phyloP scores from a whole-genome alignment of 2,329 filamentous ascomycete species.

The Eutypella sp. region DNA sequence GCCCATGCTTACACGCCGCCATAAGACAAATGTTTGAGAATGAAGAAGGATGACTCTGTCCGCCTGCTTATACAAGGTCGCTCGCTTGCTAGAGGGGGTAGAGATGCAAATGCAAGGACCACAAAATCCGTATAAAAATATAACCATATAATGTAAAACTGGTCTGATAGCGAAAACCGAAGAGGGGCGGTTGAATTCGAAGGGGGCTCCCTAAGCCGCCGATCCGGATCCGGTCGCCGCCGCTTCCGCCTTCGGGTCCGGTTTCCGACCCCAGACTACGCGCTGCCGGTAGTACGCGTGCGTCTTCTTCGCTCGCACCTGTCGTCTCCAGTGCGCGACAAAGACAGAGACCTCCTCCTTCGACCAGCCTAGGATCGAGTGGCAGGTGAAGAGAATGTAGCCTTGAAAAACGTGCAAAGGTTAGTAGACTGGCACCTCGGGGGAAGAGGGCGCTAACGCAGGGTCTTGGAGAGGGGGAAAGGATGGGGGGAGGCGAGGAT shows the following conservation, averaged over 20 bases:
- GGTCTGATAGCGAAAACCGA: too few species aligned
- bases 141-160: too few species aligned
- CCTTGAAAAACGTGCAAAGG: background rate
- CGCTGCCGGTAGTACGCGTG: slow-evolving; percentile 26
- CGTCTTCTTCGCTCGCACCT: slow-evolving; percentile 23
- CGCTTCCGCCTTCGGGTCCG: background rate
- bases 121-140: too few species aligned
- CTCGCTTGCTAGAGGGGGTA: too few species aligned
- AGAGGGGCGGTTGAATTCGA: too few species aligned
- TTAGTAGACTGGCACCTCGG: background rate
- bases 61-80: too few species aligned
- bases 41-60: too few species aligned
- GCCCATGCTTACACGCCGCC: too few species aligned
- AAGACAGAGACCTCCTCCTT: slow-evolving; percentile 29
- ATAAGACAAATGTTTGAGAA: too few species aligned
- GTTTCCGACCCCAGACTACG: slow-evolving; percentile 26
- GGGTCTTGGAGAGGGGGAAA: background rate
- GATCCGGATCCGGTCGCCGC: background rate
- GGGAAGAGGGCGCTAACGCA: background rate
- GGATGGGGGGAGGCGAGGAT: background rate
- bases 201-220: background rate
- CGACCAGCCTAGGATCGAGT: slow-evolving; percentile 32
- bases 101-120: too few species aligned
- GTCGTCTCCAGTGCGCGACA: slow-evolving; percentile 29
- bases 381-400: slow-evolving; percentile 25